Evolutionary conservation across 2,329 filamentous ascomycete species (phyloP), one percentile per base, ranked within the genome.

Genomic region (Orbilia javanica): DNA sequence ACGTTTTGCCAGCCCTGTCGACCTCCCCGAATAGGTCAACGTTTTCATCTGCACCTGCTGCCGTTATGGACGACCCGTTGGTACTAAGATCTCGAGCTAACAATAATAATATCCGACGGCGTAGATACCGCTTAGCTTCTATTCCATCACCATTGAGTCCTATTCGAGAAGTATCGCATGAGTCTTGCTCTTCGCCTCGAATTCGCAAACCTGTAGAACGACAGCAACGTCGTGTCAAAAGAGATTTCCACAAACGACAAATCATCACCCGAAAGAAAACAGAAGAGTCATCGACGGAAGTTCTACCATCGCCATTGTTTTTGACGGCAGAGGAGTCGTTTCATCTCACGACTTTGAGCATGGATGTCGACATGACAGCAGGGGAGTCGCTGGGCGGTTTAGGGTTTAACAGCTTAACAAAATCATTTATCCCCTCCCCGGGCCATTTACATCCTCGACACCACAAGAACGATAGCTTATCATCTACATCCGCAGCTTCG

Each of bases 381-480:
- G 67, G 75, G 63, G 75, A 79, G 63, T 63, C 67, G 64, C 53
- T 79, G 75, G 75, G 69, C 64, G 75, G 69, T 57, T 65, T 72
- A 69, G 75, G 75, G 62, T 73, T 79, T 31, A 71, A 78, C 42
- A 79, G 68, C 39, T 73, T 79, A 25, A 72, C 67, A 57, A 79
- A 73, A 73, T 67, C 75, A 22, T 73, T 73, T 69, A 67, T 79
- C 42, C 67, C 75, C 22, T 79, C 75, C 29, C 69, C 75, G 20
- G 75, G 75, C 31, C 69, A 79, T 69, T 44, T 79, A 64, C 75
- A 79, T 52, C 83, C 86, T 79, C 86, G 86, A 80, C 92, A 93
- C 84, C 90, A 91, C 82, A 91, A 93, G 83, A 88, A 90, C 83
- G 89, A 93, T 83, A 93, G 91, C 85, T 91, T 89, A n/a, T 94